phyloP scores from a whole-genome alignment of 495 filamentous ascomycete species.

The Xylaria flabelliformis region DNA sequence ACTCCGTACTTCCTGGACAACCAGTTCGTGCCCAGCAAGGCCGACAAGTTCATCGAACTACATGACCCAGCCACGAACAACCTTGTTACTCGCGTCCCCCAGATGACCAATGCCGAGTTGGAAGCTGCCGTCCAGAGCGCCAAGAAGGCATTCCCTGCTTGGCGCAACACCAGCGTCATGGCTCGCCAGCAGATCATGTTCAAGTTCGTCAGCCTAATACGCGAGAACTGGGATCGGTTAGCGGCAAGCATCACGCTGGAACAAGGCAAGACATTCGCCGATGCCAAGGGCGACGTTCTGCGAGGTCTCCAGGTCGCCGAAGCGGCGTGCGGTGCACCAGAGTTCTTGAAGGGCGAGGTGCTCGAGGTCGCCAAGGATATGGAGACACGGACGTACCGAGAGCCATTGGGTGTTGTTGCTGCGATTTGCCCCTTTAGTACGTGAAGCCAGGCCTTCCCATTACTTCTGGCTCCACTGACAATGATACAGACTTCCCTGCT shows the following conservation, averaged over 20 bases:
- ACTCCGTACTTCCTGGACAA: slow-evolving; percentile 95
- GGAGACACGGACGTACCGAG: slow-evolving; percentile 92
- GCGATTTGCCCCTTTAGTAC: slow-evolving; percentile 98
- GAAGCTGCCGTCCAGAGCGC: slow-evolving; percentile 86
- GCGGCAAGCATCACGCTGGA: slow-evolving; percentile 96
- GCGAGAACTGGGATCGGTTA: slow-evolving; percentile 93
- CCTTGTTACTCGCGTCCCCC: slow-evolving; percentile 95
- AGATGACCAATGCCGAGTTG: slow-evolving; percentile 90
- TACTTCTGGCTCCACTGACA: slow-evolving; percentile 28
- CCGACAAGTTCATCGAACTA: slow-evolving; percentile 87
- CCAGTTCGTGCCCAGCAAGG: slow-evolving; percentile 76
- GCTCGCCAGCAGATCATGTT: slow-evolving; percentile 96
- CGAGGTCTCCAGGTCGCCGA: slow-evolving; percentile 96
- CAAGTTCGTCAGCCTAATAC: slow-evolving; percentile 87
- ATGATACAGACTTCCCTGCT: slow-evolving; percentile 83
- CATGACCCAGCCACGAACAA: slow-evolving; percentile 97
- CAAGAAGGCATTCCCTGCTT: slow-evolving; percentile 86
- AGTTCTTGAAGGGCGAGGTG: slow-evolving; percentile 91
- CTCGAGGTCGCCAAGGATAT: slow-evolving; percentile 98
- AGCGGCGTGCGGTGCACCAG: slow-evolving; percentile 92
- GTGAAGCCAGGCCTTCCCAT: slow-evolving; percentile 42
- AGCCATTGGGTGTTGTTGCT: slow-evolving; percentile 93
- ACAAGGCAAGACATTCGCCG: slow-evolving; percentile 97
- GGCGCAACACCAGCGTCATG: slow-evolving; percentile 84
- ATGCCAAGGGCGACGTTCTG: slow-evolving; percentile 94